These are phyloP conservation scores for Phialophora macrospora DNA, from an alignment of 2,329 filamentous ascomycete species.

Conservation along the genomic window DNA sequence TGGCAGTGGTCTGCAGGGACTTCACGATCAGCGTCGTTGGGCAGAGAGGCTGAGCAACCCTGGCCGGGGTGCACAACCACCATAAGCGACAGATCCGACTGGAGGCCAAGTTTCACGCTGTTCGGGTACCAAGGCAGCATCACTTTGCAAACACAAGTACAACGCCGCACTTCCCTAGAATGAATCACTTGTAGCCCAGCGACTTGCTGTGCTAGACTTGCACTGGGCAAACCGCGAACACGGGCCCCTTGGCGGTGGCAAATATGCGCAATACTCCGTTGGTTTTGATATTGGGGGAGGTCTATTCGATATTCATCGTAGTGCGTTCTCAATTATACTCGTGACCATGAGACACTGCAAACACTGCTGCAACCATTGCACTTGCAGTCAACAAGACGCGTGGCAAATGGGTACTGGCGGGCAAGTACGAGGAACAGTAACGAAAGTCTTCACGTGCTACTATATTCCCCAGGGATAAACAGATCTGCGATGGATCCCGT, in stretches of 20 bases:
- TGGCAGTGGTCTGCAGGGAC: background rate
- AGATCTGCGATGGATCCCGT: conserved; percentile 22
- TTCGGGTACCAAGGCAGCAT: background rate
- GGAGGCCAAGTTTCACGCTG: background rate
- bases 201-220: background rate
- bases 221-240: background rate
- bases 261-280: conserved; percentile 3
- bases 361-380: background rate
- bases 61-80: background rate
- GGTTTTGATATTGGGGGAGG: background rate
- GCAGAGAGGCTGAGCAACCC: conserved; percentile 17
- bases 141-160: conserved; percentile 7
- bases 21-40: background rate
- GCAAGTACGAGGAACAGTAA: background rate
- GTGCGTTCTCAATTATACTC: conserved; percentile 5
- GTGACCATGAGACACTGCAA: background rate
- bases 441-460: background rate
- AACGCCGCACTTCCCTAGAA: background rate
- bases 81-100: conserved; percentile 17
- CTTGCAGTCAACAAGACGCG: background rate
- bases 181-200: background rate
- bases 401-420: background rate
- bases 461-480: conserved; percentile 14
- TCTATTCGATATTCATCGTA: background rate
- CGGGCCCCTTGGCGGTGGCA: conserved; percentile 6